A percentile compares a stretch with the other conserved stretches of the same genome.
These are phyloP conservation scores for Didymella sp. DNA, from an alignment of 2,329 filamentous ascomycete species.

Conservation along the genomic window DNA sequence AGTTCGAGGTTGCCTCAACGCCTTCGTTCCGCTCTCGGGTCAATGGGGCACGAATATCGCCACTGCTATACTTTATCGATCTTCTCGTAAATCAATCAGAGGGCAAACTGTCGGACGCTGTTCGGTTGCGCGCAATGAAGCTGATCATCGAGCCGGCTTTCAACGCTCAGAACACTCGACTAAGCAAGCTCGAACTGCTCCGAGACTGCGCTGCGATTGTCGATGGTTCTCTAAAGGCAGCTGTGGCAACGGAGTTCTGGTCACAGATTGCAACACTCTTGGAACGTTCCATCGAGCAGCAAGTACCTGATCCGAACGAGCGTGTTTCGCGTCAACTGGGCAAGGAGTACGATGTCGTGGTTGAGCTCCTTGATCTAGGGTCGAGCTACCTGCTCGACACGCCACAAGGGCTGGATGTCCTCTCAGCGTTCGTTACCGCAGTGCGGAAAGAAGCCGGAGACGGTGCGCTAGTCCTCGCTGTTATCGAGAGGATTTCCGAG, in stretches of 20 bases:
- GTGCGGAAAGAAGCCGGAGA: slow-evolving; percentile 70
- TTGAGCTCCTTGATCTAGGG: slow-evolving; percentile 70
- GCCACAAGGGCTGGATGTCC: slow-evolving; percentile 52
- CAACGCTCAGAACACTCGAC: slow-evolving; percentile 45
- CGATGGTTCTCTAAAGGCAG: slow-evolving; percentile 26
- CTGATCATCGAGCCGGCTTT: slow-evolving; percentile 67
- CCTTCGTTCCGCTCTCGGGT: slow-evolving; percentile 66
- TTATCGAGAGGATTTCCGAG: slow-evolving; percentile 74
- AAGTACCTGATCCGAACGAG: slow-evolving; percentile 31
- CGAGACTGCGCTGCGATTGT: slow-evolving; percentile 43
- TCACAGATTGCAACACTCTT: slow-evolving; percentile 31
- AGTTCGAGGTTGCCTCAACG: slow-evolving; percentile 68
- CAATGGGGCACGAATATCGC: slow-evolving; percentile 61
- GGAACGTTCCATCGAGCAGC: slow-evolving; percentile 34
- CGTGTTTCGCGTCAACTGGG: slow-evolving; percentile 57
- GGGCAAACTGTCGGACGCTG: slow-evolving; percentile 49
- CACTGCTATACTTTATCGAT: slow-evolving; percentile 70
- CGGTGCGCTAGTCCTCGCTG: slow-evolving; percentile 67
- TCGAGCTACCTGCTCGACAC: slow-evolving; percentile 49
- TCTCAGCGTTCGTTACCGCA: slow-evolving; percentile 63
- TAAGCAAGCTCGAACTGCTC: slow-evolving; percentile 49
- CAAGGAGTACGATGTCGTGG: slow-evolving; percentile 72
- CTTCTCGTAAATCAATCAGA: slow-evolving; percentile 60
- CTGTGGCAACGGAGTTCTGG: slow-evolving; percentile 41
- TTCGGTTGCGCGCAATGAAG: slow-evolving; percentile 49